phyloP scores from a whole-genome alignment of 108 stramenopile species.

The Nitzschia sp. region DNA sequence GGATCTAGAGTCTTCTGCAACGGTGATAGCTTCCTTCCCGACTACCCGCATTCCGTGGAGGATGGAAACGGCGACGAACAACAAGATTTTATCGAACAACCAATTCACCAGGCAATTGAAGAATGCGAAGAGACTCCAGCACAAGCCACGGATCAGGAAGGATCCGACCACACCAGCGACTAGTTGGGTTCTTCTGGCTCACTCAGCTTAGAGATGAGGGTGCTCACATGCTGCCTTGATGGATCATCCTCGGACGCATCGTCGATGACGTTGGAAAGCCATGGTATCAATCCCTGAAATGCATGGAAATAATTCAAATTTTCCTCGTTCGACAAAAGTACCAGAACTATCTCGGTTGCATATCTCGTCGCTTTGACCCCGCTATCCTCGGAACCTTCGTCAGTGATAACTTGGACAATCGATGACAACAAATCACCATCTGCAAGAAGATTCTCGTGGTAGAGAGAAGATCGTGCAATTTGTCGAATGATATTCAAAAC shows the following conservation, averaged over 20 bases:
- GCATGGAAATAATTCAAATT: conserved; percentile 7
- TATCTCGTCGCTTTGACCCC: not conserved
- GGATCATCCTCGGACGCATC: not conserved
- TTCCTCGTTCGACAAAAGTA: conserved; percentile 15
- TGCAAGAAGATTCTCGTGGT: not conserved
- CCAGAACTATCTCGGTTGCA: conserved; percentile 22
- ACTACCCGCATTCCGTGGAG: conserved; percentile 3
- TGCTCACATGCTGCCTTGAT: not conserved
- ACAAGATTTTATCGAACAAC: not conserved
- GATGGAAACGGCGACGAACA: not conserved
- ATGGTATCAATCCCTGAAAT: not conserved
- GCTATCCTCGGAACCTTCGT: not conserved
- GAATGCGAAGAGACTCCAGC: too few relatives aligned
- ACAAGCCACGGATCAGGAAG: too few relatives aligned
- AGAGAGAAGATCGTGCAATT: conserved; percentile 2
- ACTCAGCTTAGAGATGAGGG: not conserved
- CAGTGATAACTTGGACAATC: conserved; percentile 6
- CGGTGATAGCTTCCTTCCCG: conserved; percentile 27
- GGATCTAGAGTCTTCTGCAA: conserved; percentile 16
- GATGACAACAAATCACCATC: not conserved
- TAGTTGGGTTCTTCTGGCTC: too few relatives aligned
- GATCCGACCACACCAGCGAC: too few relatives aligned
- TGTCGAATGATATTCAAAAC: conserved; percentile 12
- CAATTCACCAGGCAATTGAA: too few relatives aligned
- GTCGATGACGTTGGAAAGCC: not conserved